Conservation (phyloP, 2,329 filamentous ascomycete genomes). For the Microsporum ferrugineum region DNA sequence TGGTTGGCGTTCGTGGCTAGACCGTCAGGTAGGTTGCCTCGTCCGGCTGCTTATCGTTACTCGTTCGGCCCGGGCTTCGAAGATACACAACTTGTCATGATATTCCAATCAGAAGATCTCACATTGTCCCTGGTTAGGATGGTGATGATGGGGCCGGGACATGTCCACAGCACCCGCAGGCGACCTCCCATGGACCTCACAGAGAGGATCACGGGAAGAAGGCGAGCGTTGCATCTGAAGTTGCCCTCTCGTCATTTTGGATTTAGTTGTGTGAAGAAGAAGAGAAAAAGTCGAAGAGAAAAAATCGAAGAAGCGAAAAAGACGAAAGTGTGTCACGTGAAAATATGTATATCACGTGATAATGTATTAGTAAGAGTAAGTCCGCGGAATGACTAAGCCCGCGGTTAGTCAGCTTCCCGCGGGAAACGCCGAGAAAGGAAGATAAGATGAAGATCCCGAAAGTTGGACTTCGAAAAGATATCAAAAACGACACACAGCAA, state of each 20-base stretch:
- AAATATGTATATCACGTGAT: too few species aligned
- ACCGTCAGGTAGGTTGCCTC: too few species aligned
- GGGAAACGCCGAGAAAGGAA: not conserved
- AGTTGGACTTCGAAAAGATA: not conserved
- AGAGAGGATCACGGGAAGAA: conserved; percentile 32
- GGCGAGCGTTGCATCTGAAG: conserved; percentile 43
- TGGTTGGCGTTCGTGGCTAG: too few species aligned
- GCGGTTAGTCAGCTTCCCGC: not conserved
- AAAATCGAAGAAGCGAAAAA: not conserved
- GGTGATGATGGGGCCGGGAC: conserved; percentile 51
- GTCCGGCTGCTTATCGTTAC: too few species aligned
- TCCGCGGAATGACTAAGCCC: not conserved
- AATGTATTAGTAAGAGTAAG: not conserved
- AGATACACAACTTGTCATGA: conserved; percentile 13
- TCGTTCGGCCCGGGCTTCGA: too few species aligned
- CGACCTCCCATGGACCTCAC: conserved; percentile 30
- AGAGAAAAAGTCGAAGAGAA: conserved; percentile 31
- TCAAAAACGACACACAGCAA: not conserved
- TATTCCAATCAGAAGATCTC: conserved; percentile 46
- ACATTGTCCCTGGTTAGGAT: conserved; percentile 52
- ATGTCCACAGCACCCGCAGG: conserved; percentile 47
- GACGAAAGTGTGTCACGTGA: not conserved
- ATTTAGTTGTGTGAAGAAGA: conserved; percentile 61
- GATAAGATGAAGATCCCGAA: not conserved
- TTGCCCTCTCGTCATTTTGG: conserved; percentile 65